Percentiles rank a stretch among this genome's conserved stretches.
Conservation (phyloP, 345 rosid species). For the Sisymbrium altissimum region DNA sequence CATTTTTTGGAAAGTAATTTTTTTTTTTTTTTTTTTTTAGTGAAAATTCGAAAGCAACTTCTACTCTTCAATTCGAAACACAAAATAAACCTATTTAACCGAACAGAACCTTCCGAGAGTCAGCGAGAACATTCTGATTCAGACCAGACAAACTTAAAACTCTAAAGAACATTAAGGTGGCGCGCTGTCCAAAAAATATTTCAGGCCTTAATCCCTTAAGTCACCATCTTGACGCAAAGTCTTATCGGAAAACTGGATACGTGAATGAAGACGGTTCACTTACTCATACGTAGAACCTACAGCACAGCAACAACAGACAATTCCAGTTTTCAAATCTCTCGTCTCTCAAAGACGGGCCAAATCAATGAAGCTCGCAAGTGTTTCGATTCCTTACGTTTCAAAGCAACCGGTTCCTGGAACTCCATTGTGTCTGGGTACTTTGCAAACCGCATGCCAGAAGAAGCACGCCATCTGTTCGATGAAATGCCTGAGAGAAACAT, state of each 20-base stretch:
- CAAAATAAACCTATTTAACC: no score
- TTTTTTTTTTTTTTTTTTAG: no score
- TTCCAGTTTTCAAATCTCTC: slow-evolving; percentile 45
- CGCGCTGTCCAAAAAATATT: background rate
- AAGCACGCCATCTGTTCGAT: slow-evolving; percentile 55
- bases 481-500: slow-evolving; percentile 64
- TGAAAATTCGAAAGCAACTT: no score
- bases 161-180: no score
- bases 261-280: slow-evolving; percentile 39
- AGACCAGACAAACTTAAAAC: no score
- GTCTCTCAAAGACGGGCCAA: slow-evolving; percentile 47
- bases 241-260: background rate
- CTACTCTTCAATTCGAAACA: no score
- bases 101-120: no score
- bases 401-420: slow-evolving; percentile 58
- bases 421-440: slow-evolving; percentile 56
- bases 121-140: no score
- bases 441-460: slow-evolving; percentile 46
- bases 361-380: slow-evolving; percentile 51
- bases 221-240: background rate
- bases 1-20: no score
- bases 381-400: slow-evolving; percentile 53
- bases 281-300: slow-evolving; percentile 31
- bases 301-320: slow-evolving; percentile 25
- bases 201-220: background rate